Percentiles rank a stretch among this genome's conserved stretches.
Conservation (phyloP, 2,329 filamentous ascomycete genomes). For the Hypoxylon sp. region DNA sequence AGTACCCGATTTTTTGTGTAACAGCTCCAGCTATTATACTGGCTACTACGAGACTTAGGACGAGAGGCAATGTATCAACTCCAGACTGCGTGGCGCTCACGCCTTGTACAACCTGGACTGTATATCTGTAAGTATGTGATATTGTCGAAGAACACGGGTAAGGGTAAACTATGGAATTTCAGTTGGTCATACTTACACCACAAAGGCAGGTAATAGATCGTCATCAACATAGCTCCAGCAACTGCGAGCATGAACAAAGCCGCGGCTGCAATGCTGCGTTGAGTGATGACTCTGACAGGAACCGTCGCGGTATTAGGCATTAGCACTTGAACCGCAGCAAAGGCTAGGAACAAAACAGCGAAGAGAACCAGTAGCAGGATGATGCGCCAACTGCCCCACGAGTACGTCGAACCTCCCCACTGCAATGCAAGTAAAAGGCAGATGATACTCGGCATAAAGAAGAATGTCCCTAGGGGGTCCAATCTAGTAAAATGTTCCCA, state of each 20-base stretch:
- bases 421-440: constrained; percentile 74
- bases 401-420: constrained; percentile 69
- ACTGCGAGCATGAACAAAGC: constrained; percentile 53
- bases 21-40: constrained; percentile 64
- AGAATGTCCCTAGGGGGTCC: constrained; percentile 71
- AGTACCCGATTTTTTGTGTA: constrained; percentile 71
- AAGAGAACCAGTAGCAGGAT: constrained; percentile 69
- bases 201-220: constrained; percentile 68
- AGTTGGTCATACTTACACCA: constrained; percentile 60
- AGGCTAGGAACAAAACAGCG: constrained; percentile 62
- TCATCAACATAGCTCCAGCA: constrained; percentile 66
- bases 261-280: constrained; percentile 68
- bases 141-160: not conserved
- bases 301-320: constrained; percentile 71
- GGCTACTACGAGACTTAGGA: constrained; percentile 69
- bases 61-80: constrained; percentile 70
- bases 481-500: constrained; percentile 63
- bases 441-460: constrained; percentile 72
- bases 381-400: constrained; percentile 68
- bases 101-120: constrained; percentile 69
- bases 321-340: constrained; percentile 67
- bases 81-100: constrained; percentile 69
- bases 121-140: constrained; percentile 38
- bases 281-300: constrained; percentile 68
- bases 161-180: not conserved